Evolutionary conservation across 345 rosid genomes (phyloP), one percentile per base, ranked within the genome.

Genomic region (Psidium guajava): DNA sequence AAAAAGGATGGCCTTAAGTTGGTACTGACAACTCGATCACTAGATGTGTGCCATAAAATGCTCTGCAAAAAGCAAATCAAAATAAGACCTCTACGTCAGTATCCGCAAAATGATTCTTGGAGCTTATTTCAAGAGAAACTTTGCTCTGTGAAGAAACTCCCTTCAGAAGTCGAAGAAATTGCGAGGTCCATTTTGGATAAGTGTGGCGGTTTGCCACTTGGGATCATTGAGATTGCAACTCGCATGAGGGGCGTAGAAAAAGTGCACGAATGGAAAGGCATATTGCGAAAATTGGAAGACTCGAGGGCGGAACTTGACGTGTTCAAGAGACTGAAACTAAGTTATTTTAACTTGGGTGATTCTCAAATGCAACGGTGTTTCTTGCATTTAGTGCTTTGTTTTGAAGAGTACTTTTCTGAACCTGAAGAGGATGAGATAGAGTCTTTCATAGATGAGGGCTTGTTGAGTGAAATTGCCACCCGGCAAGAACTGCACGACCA

Each of bases 131-230:
- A 5, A 0, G 0, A 22, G 11, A 83, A 25, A 4, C 40, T 58
- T 44, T 32, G 53, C 1, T 40, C 3, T 7, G 57, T 0, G 8
- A 3, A 4, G 27, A 12, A 3, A 9, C 50, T 84, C 3, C n/a
- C 54, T 51, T 24, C n/a, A 12, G 14, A 74, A 21, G 32, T 82
- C 8, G 5, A 20, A 42, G 1, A 83, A 0, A 82, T 82, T 11
- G 88, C 83, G 2, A 24, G 25, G 3, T 5, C 8, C 5, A 61
- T 88, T 55, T 69, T 42, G 0, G 2, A 24, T 2, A 28, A 42
- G 73, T 87, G 93, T 83, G 85, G 3, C 2, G 85, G 91, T 28
- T 28, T 91, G 22, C 91, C 91, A 2, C 86, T 88, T 6, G 87
- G 54, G 0, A 85, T 91, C 7, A 54, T 74, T 42, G 42, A 42